Percentiles rank a stretch among this genome's conserved stretches.
Conservation (phyloP, 768 basidiomycete species). For the Clavaria fumosa region DNA sequence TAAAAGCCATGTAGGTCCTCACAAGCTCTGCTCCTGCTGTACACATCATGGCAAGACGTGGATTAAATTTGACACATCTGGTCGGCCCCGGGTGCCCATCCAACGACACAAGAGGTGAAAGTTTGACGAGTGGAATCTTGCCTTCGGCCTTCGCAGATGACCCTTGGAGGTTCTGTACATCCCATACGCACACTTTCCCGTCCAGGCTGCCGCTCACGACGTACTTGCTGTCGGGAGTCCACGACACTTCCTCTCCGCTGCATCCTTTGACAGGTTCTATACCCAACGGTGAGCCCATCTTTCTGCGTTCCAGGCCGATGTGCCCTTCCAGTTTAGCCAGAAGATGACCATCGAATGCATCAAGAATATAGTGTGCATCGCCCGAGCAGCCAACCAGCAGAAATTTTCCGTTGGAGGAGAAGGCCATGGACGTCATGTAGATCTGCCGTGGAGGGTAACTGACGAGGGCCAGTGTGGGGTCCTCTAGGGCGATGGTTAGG, state of each 20-base stretch:
- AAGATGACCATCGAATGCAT: constrained; percentile 75
- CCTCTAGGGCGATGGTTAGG: constrained; percentile 65
- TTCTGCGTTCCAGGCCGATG: constrained; percentile 65
- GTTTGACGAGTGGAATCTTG: constrained; percentile 33
- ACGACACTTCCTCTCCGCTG: constrained; percentile 87
- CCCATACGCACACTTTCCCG: constrained; percentile 81
- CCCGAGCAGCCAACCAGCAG: constrained; percentile 88
- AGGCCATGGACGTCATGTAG: constrained; percentile 80
- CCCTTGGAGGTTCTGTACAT: constrained; percentile 48
- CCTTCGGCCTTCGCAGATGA: constrained; percentile 38
- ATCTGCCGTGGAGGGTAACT: constrained; percentile 80
- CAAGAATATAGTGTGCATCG: constrained; percentile 84
- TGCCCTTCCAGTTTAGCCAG: constrained; percentile 80
- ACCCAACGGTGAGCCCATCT: constrained; percentile 27
- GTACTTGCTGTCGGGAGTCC: constrained; percentile 91
- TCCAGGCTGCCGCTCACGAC: constrained; percentile 75
- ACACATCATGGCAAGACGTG: constrained; percentile 76
- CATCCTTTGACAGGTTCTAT: constrained; percentile 63
- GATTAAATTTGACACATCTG: constrained; percentile 83
- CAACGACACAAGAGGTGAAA: constrained; percentile 28
- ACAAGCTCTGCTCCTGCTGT: constrained; percentile 78
- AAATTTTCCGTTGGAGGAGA: constrained; percentile 83
- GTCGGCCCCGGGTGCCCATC: constrained; percentile 77
- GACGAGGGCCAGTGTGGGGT: constrained; percentile 57
- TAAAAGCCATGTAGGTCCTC: constrained; percentile 13